phyloP scores from a whole-genome alignment of 2,329 filamentous ascomycete species.

The Botryosphaeria dothidea region DNA sequence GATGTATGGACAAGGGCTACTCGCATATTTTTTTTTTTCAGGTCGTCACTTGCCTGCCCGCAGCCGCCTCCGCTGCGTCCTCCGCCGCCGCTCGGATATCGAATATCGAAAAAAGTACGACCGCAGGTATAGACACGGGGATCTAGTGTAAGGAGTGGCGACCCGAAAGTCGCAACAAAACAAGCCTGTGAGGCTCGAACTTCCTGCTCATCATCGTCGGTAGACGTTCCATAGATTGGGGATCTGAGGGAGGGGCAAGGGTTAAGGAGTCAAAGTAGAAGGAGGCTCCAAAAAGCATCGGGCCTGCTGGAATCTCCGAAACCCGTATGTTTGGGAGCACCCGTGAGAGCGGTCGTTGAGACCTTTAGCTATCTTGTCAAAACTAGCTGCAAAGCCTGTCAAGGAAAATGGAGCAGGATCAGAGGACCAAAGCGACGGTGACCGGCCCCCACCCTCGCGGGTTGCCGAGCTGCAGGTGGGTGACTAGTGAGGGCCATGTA shows the following conservation, averaged over 20 bases:
- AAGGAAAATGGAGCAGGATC: not conserved
- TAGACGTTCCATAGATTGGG: not conserved
- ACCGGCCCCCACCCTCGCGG: conserved; percentile 4
- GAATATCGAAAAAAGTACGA: not conserved
- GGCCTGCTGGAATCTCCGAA: not conserved
- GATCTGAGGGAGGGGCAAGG: not conserved
- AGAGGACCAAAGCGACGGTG: not conserved
- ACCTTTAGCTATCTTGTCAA: not conserved
- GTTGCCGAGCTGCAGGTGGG: not conserved
- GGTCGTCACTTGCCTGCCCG: not conserved
- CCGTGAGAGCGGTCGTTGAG: not conserved
- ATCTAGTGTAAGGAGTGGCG: not conserved
- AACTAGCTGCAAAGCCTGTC: not conserved
- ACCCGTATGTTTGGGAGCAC: not conserved
- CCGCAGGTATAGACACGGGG: not conserved
- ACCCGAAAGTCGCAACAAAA: not conserved
- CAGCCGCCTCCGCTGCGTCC: not conserved
- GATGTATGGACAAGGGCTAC: not conserved
- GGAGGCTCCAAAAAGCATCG: not conserved
- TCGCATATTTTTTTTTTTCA: not conserved
- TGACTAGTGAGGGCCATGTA: not conserved
- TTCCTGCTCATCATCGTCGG: not conserved
- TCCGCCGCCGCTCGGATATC: not conserved
- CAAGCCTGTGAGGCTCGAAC: not conserved
- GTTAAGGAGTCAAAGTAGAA: not conserved